Evolutionary conservation across 2,329 filamentous ascomycete genomes (phyloP), one percentile per base, ranked within the genome.

Genomic region (Ascosphaera pollenicola): DNA sequence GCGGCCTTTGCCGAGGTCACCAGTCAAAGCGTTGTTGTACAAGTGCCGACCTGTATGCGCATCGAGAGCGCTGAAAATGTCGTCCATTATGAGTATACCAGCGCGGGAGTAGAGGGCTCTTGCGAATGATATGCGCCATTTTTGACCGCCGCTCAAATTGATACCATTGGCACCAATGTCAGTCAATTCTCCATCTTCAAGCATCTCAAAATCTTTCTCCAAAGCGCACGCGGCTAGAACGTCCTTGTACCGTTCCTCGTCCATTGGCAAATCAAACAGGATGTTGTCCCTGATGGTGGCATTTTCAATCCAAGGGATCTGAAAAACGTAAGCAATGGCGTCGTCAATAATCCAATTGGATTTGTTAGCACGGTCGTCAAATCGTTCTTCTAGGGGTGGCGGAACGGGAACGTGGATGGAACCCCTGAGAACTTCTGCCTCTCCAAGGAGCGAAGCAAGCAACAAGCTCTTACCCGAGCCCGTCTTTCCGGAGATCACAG

Each of bases 201-300:
- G 69, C 48, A 82, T 83, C 36, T 75, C 71, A 58, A 98, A 94
- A 54, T 98, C 89, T 47, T 94, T 85, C 4, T 78, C 53, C 26
- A 98, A 65, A 36, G 89, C 89, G 55, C 91, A 98, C 32, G 89
- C 87, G 53, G 82, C 76, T 38, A 98, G 68, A 0, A 87, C 94
- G 51, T 80, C 76, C 41, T 95, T 82, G 59, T 98, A 98, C 58
- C 98, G 98, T 21, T 77, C 70, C 3, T 85, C 76, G 57, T 98
- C 87, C 65, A 80, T 94, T 36, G 82, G 76, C 59, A 98, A 84
- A 2, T 89, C 89, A 52, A 98, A 98, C 3, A 94, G 68, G 48
- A 98, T 93, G 53, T 98, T 98, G 53, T 98, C 89, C 49, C 84
- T 82, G 41, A 98, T 85, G 21, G 81, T 92, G 7, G 89, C 89